phyloP scores from a whole-genome alignment of 139 green algal genomes.

The Mesostigma viride region DNA sequence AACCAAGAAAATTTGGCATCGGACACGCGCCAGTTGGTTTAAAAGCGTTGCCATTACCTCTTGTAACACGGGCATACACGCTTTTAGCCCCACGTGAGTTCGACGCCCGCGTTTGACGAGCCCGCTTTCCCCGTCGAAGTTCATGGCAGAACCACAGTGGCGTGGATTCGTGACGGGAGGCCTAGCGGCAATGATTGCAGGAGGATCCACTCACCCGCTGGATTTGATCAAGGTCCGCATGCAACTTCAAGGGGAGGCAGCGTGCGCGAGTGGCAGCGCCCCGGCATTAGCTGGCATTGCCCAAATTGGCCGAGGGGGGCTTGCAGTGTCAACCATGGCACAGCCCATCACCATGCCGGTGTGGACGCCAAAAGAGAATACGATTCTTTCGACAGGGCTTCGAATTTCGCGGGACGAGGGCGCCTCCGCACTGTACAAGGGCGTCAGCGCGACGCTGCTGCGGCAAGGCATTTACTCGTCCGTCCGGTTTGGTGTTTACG shows the following conservation, averaged over 20 bases:
- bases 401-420: conserved; percentile 9
- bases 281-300: neutral
- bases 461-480: conserved; percentile 21
- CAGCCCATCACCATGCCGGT: neutral
- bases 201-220: conserved; percentile 36
- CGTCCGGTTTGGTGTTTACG: conserved; percentile 25
- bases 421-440: conserved; percentile 23
- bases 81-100: too few species aligned
- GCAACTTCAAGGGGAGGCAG: too few species aligned
- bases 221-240: conserved; percentile 37
- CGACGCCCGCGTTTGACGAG: too few species aligned
- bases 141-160: conserved; percentile 11
- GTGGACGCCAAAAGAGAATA: neutral
- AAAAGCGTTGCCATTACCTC: too few species aligned
- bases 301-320: neutral
- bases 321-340: too few species aligned
- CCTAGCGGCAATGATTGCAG: conserved; percentile 24
- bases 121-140: too few species aligned
- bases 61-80: too few species aligned
- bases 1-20: too few species aligned
- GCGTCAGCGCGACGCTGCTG: conserved; percentile 13
- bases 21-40: too few species aligned
- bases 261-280: neutral
- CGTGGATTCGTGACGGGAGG: conserved; percentile 32
- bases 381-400: neutral